Conservation (phyloP, 352 stramenopile genomes). For the Phytophthora brassicae region DNA sequence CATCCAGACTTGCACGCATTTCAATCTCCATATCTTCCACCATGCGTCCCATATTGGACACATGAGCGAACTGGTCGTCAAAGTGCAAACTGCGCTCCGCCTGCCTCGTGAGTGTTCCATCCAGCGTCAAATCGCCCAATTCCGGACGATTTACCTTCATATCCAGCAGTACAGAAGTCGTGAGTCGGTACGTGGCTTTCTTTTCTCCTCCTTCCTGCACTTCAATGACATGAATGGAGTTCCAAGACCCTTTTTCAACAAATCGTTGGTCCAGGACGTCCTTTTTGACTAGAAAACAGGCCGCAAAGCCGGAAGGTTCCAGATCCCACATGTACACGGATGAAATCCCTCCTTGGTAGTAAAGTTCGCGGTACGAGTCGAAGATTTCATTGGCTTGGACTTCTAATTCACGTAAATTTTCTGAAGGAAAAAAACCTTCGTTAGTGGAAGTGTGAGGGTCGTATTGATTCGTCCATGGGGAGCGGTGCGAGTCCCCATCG, state of each 20-base stretch:
- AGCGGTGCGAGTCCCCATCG: conserved; percentile 91
- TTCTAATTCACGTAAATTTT: conserved; percentile 91
- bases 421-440: conserved; percentile 89
- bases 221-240: conserved; percentile 95
- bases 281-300: conserved; percentile 95
- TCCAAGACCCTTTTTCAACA: conserved; percentile 89
- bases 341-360: conserved; percentile 94
- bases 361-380: conserved; percentile 95
- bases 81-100: conserved; percentile 78
- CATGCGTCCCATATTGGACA: conserved; percentile 95
- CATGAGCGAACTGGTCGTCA: conserved; percentile 80
- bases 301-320: conserved; percentile 91
- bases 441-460: conserved; percentile 70
- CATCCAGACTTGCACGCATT: conserved; percentile 91
- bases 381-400: conserved; percentile 96
- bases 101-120: conserved; percentile 89
- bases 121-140: conserved; percentile 84
- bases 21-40: conserved; percentile 97
- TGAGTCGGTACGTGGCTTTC: conserved; percentile 91
- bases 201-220: conserved; percentile 67
- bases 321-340: conserved; percentile 97
- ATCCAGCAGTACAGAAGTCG: conserved; percentile 90
- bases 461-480: conserved; percentile 94
- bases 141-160: conserved; percentile 89
- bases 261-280: conserved; percentile 82